Evolutionary conservation across 768 basidiomycete genomes (phyloP).

Genomic region (Lentinula detonsa): DNA sequence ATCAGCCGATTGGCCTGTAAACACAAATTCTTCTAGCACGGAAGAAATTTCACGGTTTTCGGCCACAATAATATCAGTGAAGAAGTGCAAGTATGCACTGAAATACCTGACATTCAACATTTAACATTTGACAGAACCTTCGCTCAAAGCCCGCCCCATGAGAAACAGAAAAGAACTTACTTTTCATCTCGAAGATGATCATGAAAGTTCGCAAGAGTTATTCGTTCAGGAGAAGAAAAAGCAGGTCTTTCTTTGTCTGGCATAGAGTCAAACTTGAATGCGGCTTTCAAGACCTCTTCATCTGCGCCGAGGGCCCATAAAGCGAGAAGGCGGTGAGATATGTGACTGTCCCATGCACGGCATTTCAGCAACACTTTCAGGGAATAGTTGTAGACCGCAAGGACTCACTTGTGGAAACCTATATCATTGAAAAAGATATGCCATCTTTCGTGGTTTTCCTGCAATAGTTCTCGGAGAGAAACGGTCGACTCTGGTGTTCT

Average conservation of each 20-base stretch:
- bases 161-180: constrained; percentile 24
- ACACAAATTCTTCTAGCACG: constrained; percentile 54
- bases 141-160: not conserved
- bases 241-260: constrained; percentile 26
- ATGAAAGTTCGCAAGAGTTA: constrained; percentile 42
- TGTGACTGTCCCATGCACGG: constrained; percentile 31
- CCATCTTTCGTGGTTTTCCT: constrained; percentile 40
- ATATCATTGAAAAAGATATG: constrained; percentile 44
- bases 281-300: constrained; percentile 27
- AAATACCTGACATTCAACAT: constrained; percentile 40
- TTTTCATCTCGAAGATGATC: constrained; percentile 52
- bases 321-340: constrained; percentile 51
- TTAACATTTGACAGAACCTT: not conserved
- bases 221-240: constrained; percentile 35
- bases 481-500: constrained; percentile 21
- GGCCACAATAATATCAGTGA: constrained; percentile 29
- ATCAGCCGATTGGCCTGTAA: constrained; percentile 42
- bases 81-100: constrained; percentile 52
- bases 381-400: not conserved
- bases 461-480: constrained; percentile 25
- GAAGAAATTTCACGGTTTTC: constrained; percentile 10
- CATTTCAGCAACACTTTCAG: no score
- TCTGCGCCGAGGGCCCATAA: constrained; percentile 57
- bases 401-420: constrained; percentile 45
- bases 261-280: constrained; percentile 29